These are phyloP conservation scores for Paradendryphiella salina DNA, from an alignment of 2,329 filamentous ascomycete species.

Conservation along the genomic window DNA sequence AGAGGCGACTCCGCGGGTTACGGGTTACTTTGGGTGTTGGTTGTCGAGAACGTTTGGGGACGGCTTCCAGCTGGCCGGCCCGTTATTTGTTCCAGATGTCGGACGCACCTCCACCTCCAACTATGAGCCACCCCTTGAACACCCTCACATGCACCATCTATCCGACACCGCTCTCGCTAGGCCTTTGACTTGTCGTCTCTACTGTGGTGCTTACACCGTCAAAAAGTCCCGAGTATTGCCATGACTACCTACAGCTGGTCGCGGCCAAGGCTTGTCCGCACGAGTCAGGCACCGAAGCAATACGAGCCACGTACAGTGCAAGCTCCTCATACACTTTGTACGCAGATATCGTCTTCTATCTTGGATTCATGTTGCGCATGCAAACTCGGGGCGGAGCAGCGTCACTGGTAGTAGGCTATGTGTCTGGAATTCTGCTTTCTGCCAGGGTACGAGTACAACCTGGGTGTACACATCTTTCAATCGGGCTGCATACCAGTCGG, in stretches of 20 bases:
- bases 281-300: conserved; percentile 1
- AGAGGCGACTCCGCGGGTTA: conserved; percentile 8
- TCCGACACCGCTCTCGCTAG: neutral
- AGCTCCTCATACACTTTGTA: neutral
- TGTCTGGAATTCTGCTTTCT: neutral
- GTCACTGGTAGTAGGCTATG: too few species aligned
- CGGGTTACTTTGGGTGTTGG: conserved; percentile 16
- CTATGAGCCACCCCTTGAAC: conserved; percentile 2
- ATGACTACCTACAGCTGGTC: neutral
- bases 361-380: neutral
- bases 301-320: neutral
- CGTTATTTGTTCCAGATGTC: conserved; percentile 25
- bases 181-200: neutral
- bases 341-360: neutral
- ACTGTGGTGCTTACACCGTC: neutral
- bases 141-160: neutral
- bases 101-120: conserved; percentile 16
- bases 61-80: conserved; percentile 28
- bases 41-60: conserved; percentile 25
- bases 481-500: neutral
- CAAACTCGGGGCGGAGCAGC: neutral
- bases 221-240: neutral
- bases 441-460: neutral
- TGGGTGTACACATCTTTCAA: neutral
- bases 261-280: neutral